These are phyloP conservation scores for Adansonia digitata DNA, from an alignment of 345 rosid genomes.

Conservation along the genomic window DNA sequence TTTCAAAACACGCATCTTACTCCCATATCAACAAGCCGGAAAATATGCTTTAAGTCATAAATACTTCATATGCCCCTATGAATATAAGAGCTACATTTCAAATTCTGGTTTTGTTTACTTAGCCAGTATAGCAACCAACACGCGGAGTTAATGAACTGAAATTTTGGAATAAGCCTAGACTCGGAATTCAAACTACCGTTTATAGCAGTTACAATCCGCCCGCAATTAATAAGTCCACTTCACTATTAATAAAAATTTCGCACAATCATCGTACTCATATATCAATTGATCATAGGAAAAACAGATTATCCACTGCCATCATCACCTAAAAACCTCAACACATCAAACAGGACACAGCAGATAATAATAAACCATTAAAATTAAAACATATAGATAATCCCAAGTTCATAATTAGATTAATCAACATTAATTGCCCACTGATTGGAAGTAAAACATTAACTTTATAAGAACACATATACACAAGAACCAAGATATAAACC, in stretches of 20 bases:
- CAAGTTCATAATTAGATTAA: slow-evolving; percentile 4
- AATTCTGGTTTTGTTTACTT: background rate
- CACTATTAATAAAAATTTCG: background rate
- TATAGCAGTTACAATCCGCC: background rate
- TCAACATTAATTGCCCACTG: background rate
- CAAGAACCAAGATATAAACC: background rate
- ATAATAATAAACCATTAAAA: background rate
- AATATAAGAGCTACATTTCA: background rate
- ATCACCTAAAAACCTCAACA: background rate
- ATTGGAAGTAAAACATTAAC: background rate
- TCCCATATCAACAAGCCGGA: background rate
- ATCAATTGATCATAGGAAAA: background rate
- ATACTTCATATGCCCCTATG: background rate
- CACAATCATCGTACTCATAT: background rate
- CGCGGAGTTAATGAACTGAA: background rate
- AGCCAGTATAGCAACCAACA: background rate
- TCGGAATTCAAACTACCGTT: background rate
- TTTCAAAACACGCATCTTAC: background rate
- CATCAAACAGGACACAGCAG: background rate
- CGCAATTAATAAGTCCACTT: background rate
- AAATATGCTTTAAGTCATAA: background rate
- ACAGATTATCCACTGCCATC: background rate
- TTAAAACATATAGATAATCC: background rate
- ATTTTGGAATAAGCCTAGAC: background rate
- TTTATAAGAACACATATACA: background rate